Evolutionary conservation across 805 yeast species (phyloP), one percentile per base, ranked within the genome.

Genomic region (Candida boleticola): DNA sequence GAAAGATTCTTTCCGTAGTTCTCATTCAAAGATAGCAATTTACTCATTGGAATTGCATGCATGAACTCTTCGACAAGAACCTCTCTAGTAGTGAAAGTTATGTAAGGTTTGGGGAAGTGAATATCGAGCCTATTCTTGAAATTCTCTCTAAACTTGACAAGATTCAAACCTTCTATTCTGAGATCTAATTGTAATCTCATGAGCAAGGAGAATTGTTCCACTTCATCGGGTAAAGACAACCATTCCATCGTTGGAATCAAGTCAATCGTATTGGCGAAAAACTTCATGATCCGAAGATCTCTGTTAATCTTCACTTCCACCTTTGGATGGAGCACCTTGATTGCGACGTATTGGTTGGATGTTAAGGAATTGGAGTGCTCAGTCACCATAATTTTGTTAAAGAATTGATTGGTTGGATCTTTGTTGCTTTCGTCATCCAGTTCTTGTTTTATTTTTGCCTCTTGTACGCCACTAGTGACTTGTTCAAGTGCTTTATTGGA

Each of bases 211-310:
- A 93, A 93, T 54, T 90, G 93, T 33, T 82, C 85, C 2, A 92
- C 98, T 60, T 93, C 99, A 46, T 84, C 92, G 0, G 98, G 99
- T 37, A 93, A 67, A 3, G 97, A 87, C 3, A 93, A 71, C 99
- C 99, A 93, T 58, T 93, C 97, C 95, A 93, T 88, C 0, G 96
- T 89, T 3, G 99, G 99, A 4, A 93, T 67, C 4, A 58, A 53
- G 53, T 90, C 82, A 39, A 93, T 77, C 1, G 74, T 41, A 34
- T 64, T 61, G 2, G 99, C 99, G 56, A 90, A 85, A 49, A 84
- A 79, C 21, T 63, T 66, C 97, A 93, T 90, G 29, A 93, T 87
- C 48, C 73, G 75, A 51, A 93, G 72, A 60, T 93, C 99, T 43
- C 98, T 73, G 43, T 76, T 76, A 19, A 93, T 85, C 39, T 77